Conservation (phyloP, 2,329 filamentous ascomycete genomes). For the Monilinia fructicola region DNA sequence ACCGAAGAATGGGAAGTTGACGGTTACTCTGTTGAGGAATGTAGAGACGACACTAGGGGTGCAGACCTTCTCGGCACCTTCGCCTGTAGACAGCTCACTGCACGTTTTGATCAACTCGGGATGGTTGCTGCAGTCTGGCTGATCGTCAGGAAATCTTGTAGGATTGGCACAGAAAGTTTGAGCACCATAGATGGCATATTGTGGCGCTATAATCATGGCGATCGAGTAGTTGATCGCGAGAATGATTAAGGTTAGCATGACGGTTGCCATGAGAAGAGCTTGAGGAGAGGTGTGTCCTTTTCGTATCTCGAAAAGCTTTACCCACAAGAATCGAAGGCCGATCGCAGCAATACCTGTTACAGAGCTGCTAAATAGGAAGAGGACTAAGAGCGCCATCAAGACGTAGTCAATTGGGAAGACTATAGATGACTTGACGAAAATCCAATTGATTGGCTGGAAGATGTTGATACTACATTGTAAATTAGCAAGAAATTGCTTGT, state of each 20-base stretch:
- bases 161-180: conserved; percentile 88
- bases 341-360: conserved; percentile 82
- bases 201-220: conserved; percentile 90
- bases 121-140: conserved; percentile 73
- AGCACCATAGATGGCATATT: conserved; percentile 91
- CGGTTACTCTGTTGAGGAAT: conserved; percentile 86
- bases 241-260: conserved; percentile 85
- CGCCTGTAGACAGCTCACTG: conserved; percentile 70
- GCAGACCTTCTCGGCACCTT: conserved; percentile 76
- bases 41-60: conserved; percentile 89
- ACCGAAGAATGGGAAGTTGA: conserved; percentile 95
- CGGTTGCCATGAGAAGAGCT: conserved; percentile 85
- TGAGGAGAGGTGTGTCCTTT: conserved; percentile 88
- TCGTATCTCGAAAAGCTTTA: conserved; percentile 87
- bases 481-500: conserved; percentile 38
- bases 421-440: conserved; percentile 76
- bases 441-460: conserved; percentile 92
- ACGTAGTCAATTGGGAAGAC: conserved; percentile 92
- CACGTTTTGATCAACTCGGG: conserved; percentile 75
- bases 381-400: conserved; percentile 77
- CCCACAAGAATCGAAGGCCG: conserved; percentile 95
- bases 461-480: conserved; percentile 65
- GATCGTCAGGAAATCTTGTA: conserved; percentile 58
- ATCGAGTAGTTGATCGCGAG: conserved; percentile 91
- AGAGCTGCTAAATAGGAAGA: conserved; percentile 86